Base-by-base conservation (phyloP, 106 monocot species). In the Apostasia shenzhenica region DNA sequence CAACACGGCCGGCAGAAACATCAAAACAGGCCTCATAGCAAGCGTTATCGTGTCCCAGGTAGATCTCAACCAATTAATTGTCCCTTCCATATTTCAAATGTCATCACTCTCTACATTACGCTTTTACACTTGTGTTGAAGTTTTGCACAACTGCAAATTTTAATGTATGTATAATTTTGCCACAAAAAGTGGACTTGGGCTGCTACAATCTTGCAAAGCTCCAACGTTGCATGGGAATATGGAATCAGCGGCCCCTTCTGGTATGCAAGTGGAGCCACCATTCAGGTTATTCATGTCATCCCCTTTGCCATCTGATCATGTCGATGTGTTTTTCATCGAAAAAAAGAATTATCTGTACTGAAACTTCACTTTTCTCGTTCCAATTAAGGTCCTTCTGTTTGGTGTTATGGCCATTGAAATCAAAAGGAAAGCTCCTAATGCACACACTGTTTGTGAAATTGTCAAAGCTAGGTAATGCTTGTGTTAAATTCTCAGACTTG, bases 41-140 rank as follows among this genome's bases (percentile, higher is more conserved):
- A 97, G 97, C 55, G 97, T 97, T 55, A 97, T 97, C 55, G 97
- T 97, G 4, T 97, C 97, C 40, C 95, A 95, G 95, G 95, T 92
- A 72, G 26, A 26, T 26, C 26, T 26, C 0, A 26, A 26, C 26
- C 26, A 26, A 26, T 58, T 9, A 71, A 45, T 2, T 54, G 12
- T 40, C 26, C 13, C 50, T 58, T 54, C 40, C 26, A 26, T 26
- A 26, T 0, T 26, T 26, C 64, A 54, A 54, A 41, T 44, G 2
- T 54, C 45, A 3, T 55, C 26, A 26, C 26, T 26, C 26, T 26
- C 26, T 26, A 26, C 26, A 26, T 26, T 26, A 26, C 26, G 26
- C 26, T 26, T 26, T 26, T 26, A 26, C 26, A 26, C 26, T 26
- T 26, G 26, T 26, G 26, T 26, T 26, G 26, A 26, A 26, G 26